phyloP scores from a whole-genome alignment of 495 filamentous ascomycete genomes.

The Monascus purpureus region DNA sequence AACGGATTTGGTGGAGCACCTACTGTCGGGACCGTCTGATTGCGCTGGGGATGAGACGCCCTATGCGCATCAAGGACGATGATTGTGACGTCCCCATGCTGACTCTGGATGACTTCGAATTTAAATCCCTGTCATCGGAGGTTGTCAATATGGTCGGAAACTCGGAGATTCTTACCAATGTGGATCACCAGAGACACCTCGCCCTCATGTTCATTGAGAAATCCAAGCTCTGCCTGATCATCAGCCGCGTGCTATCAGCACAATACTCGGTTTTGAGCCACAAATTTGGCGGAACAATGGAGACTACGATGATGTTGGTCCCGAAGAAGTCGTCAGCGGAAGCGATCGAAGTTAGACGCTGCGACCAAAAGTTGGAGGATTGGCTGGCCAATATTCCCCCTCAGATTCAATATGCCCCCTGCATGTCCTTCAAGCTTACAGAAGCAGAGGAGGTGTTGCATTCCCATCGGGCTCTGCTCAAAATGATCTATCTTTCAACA shows the following conservation, averaged over 20 bases:
- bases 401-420: constrained; percentile 47
- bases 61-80: constrained; percentile 76
- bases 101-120: constrained; percentile 69
- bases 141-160: constrained; percentile 50
- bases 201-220: constrained; percentile 84
- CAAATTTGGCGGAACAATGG: constrained; percentile 59
- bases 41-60: constrained; percentile 78
- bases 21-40: constrained; percentile 84
- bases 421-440: constrained; percentile 20
- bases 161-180: constrained; percentile 50
- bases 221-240: constrained; percentile 73
- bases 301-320: constrained; percentile 79
- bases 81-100: constrained; percentile 87
- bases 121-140: constrained; percentile 47
- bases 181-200: constrained; percentile 53
- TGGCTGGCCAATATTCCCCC: constrained; percentile 59
- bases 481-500: constrained; percentile 82
- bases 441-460: constrained; percentile 46
- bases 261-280: constrained; percentile 85
- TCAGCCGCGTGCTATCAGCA: constrained; percentile 68
- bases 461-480: constrained; percentile 62
- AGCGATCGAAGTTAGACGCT: constrained; percentile 54
- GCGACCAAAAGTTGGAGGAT: constrained; percentile 56
- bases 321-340: constrained; percentile 73
- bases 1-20: constrained; percentile 88